phyloP scores from a whole-genome alignment of 2,329 filamentous ascomycete species.

The Xylariaceae sp. region DNA sequence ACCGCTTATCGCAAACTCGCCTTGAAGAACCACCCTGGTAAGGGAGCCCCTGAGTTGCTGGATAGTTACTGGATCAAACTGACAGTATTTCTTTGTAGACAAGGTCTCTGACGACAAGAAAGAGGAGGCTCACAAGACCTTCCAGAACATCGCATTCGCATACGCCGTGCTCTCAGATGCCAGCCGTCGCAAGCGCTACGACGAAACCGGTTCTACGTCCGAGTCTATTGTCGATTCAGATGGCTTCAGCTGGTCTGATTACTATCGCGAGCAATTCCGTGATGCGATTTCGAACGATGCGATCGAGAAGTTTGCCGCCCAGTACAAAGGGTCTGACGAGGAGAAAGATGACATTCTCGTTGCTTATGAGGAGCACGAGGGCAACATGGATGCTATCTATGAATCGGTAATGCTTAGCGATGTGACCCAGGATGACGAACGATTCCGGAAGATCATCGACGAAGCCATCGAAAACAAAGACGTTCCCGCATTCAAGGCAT shows the following conservation, averaged over 20 bases:
- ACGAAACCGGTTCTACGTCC: slow-evolving; percentile 81
- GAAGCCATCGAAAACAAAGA: slow-evolving; percentile 67
- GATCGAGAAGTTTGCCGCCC: slow-evolving; percentile 67
- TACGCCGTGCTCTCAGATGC: slow-evolving; percentile 89
- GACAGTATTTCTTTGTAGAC: slow-evolving; percentile 46
- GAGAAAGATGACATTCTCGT: slow-evolving; percentile 72
- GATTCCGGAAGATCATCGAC: slow-evolving; percentile 77
- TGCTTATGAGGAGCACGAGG: slow-evolving; percentile 68
- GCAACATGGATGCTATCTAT: slow-evolving; percentile 73
- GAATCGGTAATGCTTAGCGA: slow-evolving; percentile 82
- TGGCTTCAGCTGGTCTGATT: slow-evolving; percentile 85
- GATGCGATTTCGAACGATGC: slow-evolving; percentile 68
- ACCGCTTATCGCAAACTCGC: slow-evolving; percentile 87
- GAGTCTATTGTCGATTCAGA: slow-evolving; percentile 73
- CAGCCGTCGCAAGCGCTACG: slow-evolving; percentile 76
- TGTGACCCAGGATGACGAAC: slow-evolving; percentile 74
- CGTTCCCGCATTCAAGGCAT: slow-evolving; percentile 61
- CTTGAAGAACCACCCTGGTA: slow-evolving; percentile 80
- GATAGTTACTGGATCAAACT: background rate
- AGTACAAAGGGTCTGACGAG: slow-evolving; percentile 83
- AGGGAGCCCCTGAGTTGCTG: slow-evolving; percentile 13
- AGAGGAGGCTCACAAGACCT: slow-evolving; percentile 68
- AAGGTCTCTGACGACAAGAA: slow-evolving; percentile 67
- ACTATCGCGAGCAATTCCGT: slow-evolving; percentile 78
- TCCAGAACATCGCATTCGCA: slow-evolving; percentile 88